Evolutionary conservation across 148 eudicot genomes (phyloP), one percentile per base, ranked within the genome.

Genomic region (Nyssa sinensis): DNA sequence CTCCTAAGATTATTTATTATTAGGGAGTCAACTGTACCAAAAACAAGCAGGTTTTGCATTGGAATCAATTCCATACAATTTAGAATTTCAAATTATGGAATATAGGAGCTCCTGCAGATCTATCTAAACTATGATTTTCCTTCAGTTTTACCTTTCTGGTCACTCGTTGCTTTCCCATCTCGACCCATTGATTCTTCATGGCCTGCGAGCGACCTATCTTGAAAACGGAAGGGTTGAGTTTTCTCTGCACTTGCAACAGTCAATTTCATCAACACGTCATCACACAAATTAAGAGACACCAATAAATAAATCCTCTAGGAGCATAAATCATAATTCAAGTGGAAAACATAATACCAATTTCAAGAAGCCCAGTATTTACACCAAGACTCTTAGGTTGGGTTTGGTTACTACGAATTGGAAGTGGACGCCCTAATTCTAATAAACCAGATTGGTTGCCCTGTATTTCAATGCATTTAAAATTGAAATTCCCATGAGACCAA

Each of bases 201-300:
- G 94, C 97, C 62, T 89, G 94, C 24, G 84, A 66, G 34, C 74
- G 66, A 29, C 98, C 97, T 63, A 89, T 89, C 75, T 83, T 87
- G 69, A 75, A 88, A 70, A 89, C 78, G 4, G 89, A 67, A 17
- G 93, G 75, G 63, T 81, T 88, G 70, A 91, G 44, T 83, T 91
- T 91, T 74, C 80, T 86, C 99, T 96, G 94, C 87, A 86, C 44
- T 19, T 19, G 47, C 8, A 79, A 68, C 51, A 30, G 47, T 21
- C 31, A 71, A 32, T 16, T 25, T 66, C 41, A 77, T 32, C 51
- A 68, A 57, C 55, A 58, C 28, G 58, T 29, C 5, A 29, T 28
- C 27, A 19, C 39, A 35, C 7, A 35, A 13, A 29, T 23, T 33
- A 28, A 33, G 19, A 33, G 51, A 29, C 7, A 34, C 33, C 5